These are phyloP conservation scores for Candida insectorum DNA, from an alignment of 805 yeast genomes.

Conservation along the genomic window DNA sequence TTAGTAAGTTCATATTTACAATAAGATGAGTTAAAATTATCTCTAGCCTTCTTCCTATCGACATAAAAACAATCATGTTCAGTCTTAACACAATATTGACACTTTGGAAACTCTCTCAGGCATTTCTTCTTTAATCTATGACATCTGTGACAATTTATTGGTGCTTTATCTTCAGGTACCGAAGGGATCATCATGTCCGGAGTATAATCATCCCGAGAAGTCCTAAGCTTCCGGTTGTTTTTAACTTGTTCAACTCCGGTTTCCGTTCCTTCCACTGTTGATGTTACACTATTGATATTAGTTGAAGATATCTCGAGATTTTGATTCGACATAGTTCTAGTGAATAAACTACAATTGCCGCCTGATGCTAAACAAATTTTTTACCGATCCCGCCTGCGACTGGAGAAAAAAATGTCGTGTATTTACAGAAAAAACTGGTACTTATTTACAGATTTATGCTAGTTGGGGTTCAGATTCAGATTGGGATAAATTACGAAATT, in stretches of 20 bases:
- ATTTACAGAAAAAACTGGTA: too few species aligned
- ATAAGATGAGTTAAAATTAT: constrained; percentile 6
- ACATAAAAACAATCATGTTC: constrained; percentile 36
- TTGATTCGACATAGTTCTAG: too few species aligned
- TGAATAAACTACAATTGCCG: too few species aligned
- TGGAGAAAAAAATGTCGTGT: too few species aligned
- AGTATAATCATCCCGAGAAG: constrained; percentile 5
- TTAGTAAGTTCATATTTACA: constrained; percentile 1
- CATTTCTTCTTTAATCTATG: constrained; percentile 42
- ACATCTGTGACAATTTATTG: constrained; percentile 13
- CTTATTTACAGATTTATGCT: too few species aligned
- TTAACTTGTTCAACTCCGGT: too few species aligned
- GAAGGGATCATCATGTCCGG: constrained; percentile 3
- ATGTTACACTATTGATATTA: too few species aligned
- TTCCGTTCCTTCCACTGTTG: too few species aligned
- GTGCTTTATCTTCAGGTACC: neutral
- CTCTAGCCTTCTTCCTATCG: constrained; percentile 12
- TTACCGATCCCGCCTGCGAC: too few species aligned
- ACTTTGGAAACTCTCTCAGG: constrained; percentile 34
- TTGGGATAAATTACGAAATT: constrained; percentile 15
- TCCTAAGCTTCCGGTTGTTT: constrained; percentile 2
- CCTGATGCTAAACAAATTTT: too few species aligned
- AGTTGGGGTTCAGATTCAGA: neutral
- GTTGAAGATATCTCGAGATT: too few species aligned
- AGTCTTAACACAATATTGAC: constrained; percentile 34